Base-by-base conservation (phyloP, 352 stramenopile genomes). In the Phytopythium boreale region DNA sequence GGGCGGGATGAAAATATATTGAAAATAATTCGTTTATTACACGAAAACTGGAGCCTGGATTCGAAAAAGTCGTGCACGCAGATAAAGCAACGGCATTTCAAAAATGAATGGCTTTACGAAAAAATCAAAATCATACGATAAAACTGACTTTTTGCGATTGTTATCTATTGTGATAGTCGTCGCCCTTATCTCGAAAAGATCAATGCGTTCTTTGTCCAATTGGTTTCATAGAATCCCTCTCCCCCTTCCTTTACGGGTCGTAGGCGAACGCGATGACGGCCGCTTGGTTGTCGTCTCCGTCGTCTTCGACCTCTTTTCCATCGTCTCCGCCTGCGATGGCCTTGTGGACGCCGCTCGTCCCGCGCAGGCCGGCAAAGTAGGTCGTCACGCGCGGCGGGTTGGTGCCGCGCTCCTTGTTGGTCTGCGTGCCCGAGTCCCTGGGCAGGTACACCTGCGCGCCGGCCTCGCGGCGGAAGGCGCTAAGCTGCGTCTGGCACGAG, bases 361-460 rank as follows among this genome's bases (percentile, higher is more conserved):
- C 72, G 10, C 83, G 75, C 15, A 90, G 64, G 17, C 86, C 86
- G 4, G 86, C 84, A 69, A 93, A 91, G 72, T 84, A 95, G n/a
- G 79, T 93, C 46, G 84, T 80, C 20, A 89, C 83, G 27, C 78
- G 77, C 1, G 82, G 79, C 2, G 89, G 90, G 69, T 97, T 98
- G 15, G 83, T 97, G 37, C 89, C 93, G 31, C 66, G 69, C 26
- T 86, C 75, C 36, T 89, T 83, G 62, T 66, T 80, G 4, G 92
- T 98, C 69, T 98, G 93, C n/a, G 81, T 96, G 20, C 66, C 51
- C 52, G 77, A 75, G 10, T 90, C 74, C 0, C 63, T 51, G 2
- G 82, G 79, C 37, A 95, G 41, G 65, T 93, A 97, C 14, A 97
- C 87, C 64, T 98, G 95, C 19, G 90, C 93, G 41, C 97, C 81